Evolutionary conservation across 2,329 filamentous ascomycete species (phyloP).

Genomic region (Botrytis sinoallii): DNA sequence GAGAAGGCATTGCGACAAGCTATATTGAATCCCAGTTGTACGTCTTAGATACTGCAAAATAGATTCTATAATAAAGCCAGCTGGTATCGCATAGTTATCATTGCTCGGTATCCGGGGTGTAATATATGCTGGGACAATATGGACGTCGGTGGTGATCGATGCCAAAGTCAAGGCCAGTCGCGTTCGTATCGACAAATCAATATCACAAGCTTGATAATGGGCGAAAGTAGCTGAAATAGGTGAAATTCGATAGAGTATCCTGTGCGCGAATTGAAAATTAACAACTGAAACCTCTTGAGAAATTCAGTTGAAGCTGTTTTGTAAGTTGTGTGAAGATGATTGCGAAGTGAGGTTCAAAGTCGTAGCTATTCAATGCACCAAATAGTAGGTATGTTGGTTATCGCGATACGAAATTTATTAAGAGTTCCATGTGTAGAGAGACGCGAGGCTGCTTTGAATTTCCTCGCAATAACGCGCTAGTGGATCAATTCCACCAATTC

Average conservation of each 20-base stretch:
- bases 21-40: background rate
- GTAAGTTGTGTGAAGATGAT: background rate
- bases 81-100: background rate
- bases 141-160: background rate
- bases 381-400: background rate
- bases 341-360: background rate
- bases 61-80: background rate
- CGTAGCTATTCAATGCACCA: background rate
- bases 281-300: background rate
- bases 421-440: background rate
- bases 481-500: background rate
- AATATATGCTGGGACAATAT: background rate
- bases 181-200: background rate
- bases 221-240: background rate
- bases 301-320: background rate
- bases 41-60: background rate
- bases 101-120: background rate
- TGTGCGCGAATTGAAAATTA: background rate
- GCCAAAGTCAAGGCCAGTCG: background rate
- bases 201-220: background rate
- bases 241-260: background rate
- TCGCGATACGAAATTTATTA: background rate
- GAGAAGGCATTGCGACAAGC: constrained; percentile 61
- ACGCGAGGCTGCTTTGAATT: constrained; percentile 7
- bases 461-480: constrained; percentile 8